Conservation (phyloP, 768 basidiomycete species). For the Dioszegia crocea region DNA sequence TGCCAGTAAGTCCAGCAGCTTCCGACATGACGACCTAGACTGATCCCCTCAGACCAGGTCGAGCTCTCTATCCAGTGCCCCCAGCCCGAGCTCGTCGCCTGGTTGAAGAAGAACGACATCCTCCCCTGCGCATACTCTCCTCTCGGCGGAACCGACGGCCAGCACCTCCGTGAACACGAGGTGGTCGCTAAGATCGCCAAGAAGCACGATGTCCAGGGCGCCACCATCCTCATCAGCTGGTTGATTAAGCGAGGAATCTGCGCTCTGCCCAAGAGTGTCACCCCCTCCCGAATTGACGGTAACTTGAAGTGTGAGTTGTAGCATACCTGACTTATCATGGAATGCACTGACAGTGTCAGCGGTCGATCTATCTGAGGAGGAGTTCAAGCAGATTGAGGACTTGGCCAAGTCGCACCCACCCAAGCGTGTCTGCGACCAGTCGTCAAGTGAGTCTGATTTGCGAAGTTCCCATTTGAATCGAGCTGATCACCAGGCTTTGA, state of each 20-base stretch:
- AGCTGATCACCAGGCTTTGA: conserved; percentile 41
- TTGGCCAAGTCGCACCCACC: conserved; percentile 32
- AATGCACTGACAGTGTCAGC: conserved; percentile 16
- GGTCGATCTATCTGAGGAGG: conserved; percentile 37
- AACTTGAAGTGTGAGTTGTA: conserved; percentile 54
- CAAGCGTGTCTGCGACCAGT: conserved; percentile 44
- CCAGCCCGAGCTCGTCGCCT: conserved; percentile 70
- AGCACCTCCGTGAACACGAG: conserved; percentile 62
- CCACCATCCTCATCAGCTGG: conserved; percentile 72
- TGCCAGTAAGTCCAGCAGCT: conserved; percentile 32
- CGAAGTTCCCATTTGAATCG: too few relatives aligned
- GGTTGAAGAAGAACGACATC: conserved; percentile 63
- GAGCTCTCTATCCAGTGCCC: conserved; percentile 74
- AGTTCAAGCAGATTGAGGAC: conserved; percentile 34
- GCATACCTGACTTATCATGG: neutral
- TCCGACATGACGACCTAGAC: conserved; percentile 57
- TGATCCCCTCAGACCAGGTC: conserved; percentile 66
- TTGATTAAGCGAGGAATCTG: conserved; percentile 61
- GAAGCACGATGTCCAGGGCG: conserved; percentile 66
- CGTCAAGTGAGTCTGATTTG: conserved; percentile 39
- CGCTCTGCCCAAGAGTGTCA: conserved; percentile 74
- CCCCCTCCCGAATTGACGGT: conserved; percentile 63
- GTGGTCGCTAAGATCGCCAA: conserved; percentile 59
- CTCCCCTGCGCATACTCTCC: conserved; percentile 75
- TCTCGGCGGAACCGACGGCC: conserved; percentile 60